Evolutionary conservation across 2,329 filamentous ascomycete species (phyloP).

Genomic region (Fonsecaea pedrosoi): DNA sequence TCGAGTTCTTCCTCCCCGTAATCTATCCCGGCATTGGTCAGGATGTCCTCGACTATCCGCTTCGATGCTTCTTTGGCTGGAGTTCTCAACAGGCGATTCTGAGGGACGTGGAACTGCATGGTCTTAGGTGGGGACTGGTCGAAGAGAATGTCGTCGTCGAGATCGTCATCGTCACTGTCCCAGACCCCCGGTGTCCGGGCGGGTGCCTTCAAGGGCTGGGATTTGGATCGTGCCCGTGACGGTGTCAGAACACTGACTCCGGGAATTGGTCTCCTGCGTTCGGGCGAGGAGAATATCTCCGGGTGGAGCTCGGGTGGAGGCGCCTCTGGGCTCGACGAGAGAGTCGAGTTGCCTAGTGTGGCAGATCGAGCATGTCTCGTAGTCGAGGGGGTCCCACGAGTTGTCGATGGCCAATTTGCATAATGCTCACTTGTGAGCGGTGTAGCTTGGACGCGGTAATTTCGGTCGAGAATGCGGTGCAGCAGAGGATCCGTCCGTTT

Average conservation of each 20-base stretch:
- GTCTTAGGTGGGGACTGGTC: slow-evolving; percentile 88
- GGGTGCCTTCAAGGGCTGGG: slow-evolving; percentile 35
- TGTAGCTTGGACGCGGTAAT: slow-evolving; percentile 90
- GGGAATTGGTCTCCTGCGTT: slow-evolving; percentile 58
- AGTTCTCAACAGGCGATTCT: slow-evolving; percentile 57
- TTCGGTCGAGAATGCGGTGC: slow-evolving; percentile 93
- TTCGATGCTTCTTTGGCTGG: slow-evolving; percentile 59
- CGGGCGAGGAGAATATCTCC: slow-evolving; percentile 82
- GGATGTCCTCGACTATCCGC: slow-evolving; percentile 56
- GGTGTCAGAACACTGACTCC: slow-evolving; percentile 88
- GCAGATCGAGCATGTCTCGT: slow-evolving; percentile 42
- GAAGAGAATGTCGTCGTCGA: slow-evolving; percentile 60
- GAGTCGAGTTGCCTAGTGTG: slow-evolving; percentile 46
- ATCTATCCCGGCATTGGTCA: slow-evolving; percentile 53
- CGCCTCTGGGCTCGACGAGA: slow-evolving; percentile 74
- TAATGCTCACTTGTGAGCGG: slow-evolving; percentile 61
- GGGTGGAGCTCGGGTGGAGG: slow-evolving; percentile 78
- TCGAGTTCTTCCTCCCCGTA: slow-evolving; percentile 42
- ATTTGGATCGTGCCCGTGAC: slow-evolving; percentile 17
- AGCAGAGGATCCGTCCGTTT: slow-evolving; percentile 72
- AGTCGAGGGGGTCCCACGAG: slow-evolving; percentile 40
- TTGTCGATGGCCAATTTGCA: slow-evolving; percentile 31
- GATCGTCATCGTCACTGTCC: slow-evolving; percentile 74
- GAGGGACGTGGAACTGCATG: slow-evolving; percentile 60
- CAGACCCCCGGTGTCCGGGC: slow-evolving; percentile 62